These are phyloP conservation scores for Ogataea thermomethanolica DNA, from an alignment of 805 yeast genomes.

Conservation along the genomic window DNA sequence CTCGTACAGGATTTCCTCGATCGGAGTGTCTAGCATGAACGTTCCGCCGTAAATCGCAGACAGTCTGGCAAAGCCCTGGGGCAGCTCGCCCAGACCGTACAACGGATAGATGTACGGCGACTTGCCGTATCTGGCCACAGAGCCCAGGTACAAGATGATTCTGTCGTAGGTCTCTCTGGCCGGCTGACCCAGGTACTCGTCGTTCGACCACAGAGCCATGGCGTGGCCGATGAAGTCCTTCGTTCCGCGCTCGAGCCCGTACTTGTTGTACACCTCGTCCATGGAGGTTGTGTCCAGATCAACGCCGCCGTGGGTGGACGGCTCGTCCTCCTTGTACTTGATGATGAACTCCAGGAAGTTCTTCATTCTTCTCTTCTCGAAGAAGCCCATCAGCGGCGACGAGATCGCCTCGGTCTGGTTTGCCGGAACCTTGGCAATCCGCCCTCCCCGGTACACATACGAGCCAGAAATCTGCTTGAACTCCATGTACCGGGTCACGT, in stretches of 20 bases:
- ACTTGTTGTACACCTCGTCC: conserved; percentile 86
- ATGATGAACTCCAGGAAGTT: conserved; percentile 86
- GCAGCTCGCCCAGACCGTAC: conserved; percentile 95
- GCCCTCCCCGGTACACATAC: conserved; percentile 85
- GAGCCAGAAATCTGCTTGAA: conserved; percentile 97
- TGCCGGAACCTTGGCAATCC: conserved; percentile 92
- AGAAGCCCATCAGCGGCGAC: conserved; percentile 91
- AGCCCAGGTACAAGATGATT: conserved; percentile 77
- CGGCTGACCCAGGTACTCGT: conserved; percentile 81
- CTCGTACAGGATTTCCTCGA: conserved; percentile 79
- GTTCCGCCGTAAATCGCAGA: conserved; percentile 98
- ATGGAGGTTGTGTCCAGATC: conserved; percentile 85
- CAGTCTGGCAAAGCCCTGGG: conserved; percentile 97
- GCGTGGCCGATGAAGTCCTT: conserved; percentile 97
- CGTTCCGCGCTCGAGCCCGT: conserved; percentile 88
- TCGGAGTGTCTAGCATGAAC: conserved; percentile 94
- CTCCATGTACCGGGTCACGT: conserved; percentile 92
- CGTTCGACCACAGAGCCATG: conserved; percentile 96
- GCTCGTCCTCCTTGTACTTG: conserved; percentile 72
- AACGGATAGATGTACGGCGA: conserved; percentile 95
- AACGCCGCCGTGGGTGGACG: conserved; percentile 78
- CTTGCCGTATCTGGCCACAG: conserved; percentile 93
- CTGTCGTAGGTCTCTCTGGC: conserved; percentile 91
- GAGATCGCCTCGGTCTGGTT: conserved; percentile 87
- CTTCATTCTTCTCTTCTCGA: conserved; percentile 94